Conservation (phyloP, 169 alveolate genomes). For the Sarcocystis neurona region DNA sequence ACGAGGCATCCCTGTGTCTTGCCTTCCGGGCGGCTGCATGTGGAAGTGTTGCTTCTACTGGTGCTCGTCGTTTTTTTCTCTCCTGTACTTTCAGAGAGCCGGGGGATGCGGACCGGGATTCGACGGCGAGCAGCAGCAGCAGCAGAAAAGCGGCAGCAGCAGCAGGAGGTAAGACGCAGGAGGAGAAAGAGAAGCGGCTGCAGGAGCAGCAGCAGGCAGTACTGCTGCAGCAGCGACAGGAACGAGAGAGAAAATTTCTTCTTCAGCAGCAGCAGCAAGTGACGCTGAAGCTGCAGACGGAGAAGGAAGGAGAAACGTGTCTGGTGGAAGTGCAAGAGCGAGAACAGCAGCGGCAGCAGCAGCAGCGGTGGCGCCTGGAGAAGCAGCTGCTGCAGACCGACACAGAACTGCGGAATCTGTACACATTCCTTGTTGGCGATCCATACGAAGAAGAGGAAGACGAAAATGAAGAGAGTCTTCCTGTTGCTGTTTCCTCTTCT, state of each 20-base stretch:
- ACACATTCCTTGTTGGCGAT: conserved; percentile 34
- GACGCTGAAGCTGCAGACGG: neutral
- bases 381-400: conserved; percentile 25
- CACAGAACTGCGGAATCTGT: conserved; percentile 16
- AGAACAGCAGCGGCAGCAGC: conserved; percentile 31
- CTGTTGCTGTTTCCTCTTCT: no score
- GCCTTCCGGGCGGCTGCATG: no score
- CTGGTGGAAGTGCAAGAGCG: conserved; percentile 1
- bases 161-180: no score
- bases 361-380: conserved; percentile 17
- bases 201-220: no score
- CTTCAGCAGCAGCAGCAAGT: neutral
- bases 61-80: no score
- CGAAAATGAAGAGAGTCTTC: neutral
- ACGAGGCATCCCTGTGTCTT: no score
- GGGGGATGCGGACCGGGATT: no score
- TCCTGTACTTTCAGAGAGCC: no score
- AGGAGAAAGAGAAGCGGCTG: no score
- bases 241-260: neutral
- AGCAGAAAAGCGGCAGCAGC: conserved; percentile 19
- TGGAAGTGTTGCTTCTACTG: no score
- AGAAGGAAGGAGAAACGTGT: no score
- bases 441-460: conserved; percentile 16
- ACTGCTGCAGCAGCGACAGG: conserved; percentile 16
- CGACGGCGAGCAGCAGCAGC: conserved; percentile 37